Conservation (phyloP, 2,329 filamentous ascomycete genomes). For the Penicillium sp. region DNA sequence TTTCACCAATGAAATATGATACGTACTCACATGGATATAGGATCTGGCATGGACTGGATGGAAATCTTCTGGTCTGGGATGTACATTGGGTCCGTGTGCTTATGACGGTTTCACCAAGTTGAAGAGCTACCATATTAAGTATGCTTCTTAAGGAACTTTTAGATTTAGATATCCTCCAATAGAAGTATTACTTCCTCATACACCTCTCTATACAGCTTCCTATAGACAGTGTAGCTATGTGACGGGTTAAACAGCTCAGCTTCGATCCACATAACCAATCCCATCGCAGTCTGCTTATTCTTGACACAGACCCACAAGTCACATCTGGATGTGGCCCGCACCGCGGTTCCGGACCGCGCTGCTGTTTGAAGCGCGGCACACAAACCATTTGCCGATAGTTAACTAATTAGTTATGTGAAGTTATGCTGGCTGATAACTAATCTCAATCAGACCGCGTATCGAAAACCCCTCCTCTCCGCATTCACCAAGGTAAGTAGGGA, state of each 20-base stretch:
- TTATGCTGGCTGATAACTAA: too few relatives aligned
- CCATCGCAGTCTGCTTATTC: neutral
- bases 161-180: neutral
- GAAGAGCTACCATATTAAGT: constrained; percentile 82
- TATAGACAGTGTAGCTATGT: neutral
- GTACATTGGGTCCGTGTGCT: constrained; percentile 77
- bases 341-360: constrained; percentile 19
- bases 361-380: constrained; percentile 3
- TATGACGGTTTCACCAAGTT: constrained; percentile 91
- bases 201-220: neutral
- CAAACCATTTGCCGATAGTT: neutral
- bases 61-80: constrained; percentile 89
- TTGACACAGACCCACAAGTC: neutral
- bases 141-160: constrained; percentile 3
- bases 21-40: constrained; percentile 40
- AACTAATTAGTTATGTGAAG: too few relatives aligned
- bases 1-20: too few relatives aligned
- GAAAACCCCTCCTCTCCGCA: neutral
- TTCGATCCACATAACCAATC: neutral
- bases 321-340: constrained; percentile 1
- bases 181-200: neutral
- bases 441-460: too few relatives aligned
- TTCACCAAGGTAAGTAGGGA: neutral
- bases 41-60: constrained; percentile 88
- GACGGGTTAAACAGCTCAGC: neutral